Percentiles rank a stretch among this genome's conserved stretches.
Conservation (phyloP, 805 yeast genomes). For the Grigorovia humatica region DNA sequence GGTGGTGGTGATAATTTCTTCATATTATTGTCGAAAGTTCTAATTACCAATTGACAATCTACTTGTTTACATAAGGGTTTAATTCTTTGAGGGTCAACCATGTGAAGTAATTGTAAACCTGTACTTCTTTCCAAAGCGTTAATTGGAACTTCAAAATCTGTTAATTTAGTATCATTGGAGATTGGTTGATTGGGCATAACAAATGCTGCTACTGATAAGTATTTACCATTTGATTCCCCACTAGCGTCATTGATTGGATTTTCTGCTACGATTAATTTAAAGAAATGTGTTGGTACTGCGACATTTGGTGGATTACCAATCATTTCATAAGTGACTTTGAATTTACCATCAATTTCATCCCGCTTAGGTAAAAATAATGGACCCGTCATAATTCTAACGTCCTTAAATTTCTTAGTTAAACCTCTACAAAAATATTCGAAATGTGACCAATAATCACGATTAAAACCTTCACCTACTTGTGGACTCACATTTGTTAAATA, state of each 20-base stretch:
- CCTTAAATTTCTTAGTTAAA: constrained; percentile 57
- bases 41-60: constrained; percentile 65
- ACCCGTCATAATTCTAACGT: constrained; percentile 85
- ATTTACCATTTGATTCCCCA: constrained; percentile 1
- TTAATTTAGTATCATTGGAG: constrained; percentile 58
- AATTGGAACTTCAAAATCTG: constrained; percentile 74
- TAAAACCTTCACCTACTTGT: constrained; percentile 96
- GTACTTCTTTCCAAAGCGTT: constrained; percentile 81
- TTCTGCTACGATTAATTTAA: constrained; percentile 84
- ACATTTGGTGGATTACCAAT: constrained; percentile 94
- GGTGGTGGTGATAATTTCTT: background rate
- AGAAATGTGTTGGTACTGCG: constrained; percentile 97
- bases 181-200: constrained; percentile 85
- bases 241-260: constrained; percentile 31
- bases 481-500: constrained; percentile 86
- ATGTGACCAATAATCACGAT: constrained; percentile 97
- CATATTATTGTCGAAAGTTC: constrained; percentile 52
- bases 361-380: constrained; percentile 80
- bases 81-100: constrained; percentile 46
- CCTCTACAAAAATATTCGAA: constrained; percentile 82
- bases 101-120: constrained; percentile 72
- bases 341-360: constrained; percentile 70
- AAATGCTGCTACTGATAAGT: constrained; percentile 77
- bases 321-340: constrained; percentile 75
- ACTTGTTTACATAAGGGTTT: constrained; percentile 71